phyloP scores from a whole-genome alignment of 352 stramenopile species.

The Pythium rishiriense region DNA sequence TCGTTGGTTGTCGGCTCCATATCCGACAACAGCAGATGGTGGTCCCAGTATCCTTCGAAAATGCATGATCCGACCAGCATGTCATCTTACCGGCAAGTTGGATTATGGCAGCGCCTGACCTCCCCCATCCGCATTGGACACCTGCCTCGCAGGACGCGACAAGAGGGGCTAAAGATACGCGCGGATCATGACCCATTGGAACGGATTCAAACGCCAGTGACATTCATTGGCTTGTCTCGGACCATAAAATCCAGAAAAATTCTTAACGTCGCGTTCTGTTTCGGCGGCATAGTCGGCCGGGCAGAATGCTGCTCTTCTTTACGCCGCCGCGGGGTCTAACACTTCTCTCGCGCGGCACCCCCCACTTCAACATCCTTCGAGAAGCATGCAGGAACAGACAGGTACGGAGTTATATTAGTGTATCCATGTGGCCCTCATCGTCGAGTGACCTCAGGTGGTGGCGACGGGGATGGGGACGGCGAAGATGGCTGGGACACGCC shows the following conservation, averaged over 20 bases:
- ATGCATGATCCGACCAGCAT: constrained; percentile 24
- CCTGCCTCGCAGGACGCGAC: neutral
- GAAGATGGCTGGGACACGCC: neutral
- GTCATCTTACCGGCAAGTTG: neutral
- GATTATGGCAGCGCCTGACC: neutral
- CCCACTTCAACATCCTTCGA: constrained; percentile 3
- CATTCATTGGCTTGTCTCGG: neutral
- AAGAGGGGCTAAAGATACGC: constrained; percentile 15
- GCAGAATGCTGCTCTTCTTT: constrained; percentile 3
- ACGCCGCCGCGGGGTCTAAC: neutral
- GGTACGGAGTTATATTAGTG: neutral
- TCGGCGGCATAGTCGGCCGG: constrained; percentile 10
- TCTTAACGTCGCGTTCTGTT: constrained; percentile 13
- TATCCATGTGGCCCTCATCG: neutral
- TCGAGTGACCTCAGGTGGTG: neutral
- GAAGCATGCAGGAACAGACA: constrained; percentile 7
- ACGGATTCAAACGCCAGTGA: neutral
- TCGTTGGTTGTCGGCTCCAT: constrained; percentile 10
- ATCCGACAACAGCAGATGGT: neutral
- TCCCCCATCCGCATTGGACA: neutral
- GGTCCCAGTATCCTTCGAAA: constrained; percentile 15
- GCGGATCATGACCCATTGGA: neutral
- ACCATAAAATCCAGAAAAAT: constrained; percentile 10
- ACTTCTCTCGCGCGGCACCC: neutral
- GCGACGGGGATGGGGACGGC: constrained; percentile 12